These are phyloP conservation scores for Fusarium sororula DNA, from an alignment of 2,329 filamentous ascomycete genomes.

Conservation along the genomic window DNA sequence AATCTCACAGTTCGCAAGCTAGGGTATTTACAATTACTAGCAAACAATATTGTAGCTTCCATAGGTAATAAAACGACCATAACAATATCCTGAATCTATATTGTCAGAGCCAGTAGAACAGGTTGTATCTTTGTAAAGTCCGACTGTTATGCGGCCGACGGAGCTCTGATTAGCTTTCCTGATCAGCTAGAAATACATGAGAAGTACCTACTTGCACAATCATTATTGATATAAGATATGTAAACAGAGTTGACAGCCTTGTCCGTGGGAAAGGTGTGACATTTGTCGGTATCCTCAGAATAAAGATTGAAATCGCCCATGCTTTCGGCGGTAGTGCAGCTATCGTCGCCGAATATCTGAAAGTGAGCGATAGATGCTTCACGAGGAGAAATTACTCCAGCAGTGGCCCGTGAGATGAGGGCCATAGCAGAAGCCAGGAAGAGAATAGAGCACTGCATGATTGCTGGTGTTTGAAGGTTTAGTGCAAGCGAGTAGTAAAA, in stretches of 20 bases:
- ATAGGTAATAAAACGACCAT: background rate
- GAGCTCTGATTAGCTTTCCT: background rate
- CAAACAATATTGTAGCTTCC: background rate
- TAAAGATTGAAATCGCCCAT: background rate
- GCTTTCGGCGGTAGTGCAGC: background rate
- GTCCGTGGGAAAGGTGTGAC: background rate
- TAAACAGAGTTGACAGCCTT: background rate
- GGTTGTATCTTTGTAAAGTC: background rate
- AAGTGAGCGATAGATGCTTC: background rate
- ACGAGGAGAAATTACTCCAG: background rate
- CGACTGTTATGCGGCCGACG: background rate
- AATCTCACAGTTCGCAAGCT: background rate
- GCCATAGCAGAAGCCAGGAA: background rate
- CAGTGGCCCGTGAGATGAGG: background rate
- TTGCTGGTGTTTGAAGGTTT: background rate
- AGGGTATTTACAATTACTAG: rapidly evolving
- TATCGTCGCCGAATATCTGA: background rate
- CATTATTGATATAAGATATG: background rate
- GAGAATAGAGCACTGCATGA: background rate
- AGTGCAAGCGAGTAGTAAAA: background rate
- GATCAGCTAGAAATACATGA: rapidly evolving
- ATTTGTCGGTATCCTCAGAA: background rate
- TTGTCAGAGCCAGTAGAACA: background rate
- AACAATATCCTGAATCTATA: background rate
- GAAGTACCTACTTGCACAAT: background rate